Base-by-base conservation (phyloP, 768 basidiomycete species). In the Rhodotorula graminis region DNA sequence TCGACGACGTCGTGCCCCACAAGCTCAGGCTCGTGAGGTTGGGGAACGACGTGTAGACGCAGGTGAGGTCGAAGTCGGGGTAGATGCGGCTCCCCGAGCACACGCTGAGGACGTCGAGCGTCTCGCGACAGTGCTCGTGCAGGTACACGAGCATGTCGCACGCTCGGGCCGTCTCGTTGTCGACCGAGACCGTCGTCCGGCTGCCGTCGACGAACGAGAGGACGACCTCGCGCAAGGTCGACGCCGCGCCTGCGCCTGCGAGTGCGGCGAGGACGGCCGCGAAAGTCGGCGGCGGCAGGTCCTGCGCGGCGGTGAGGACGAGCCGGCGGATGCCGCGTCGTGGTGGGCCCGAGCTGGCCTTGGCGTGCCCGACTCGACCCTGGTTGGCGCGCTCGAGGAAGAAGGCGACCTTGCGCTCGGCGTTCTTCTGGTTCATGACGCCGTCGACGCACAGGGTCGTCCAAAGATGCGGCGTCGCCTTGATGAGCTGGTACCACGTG, bases 141-240 rank as follows among this genome's bases (percentile, higher is more conserved):
- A 72, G 67, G 46, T 68, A 61, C 25, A 42, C 46, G 62, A 72
- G 46, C 37, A 72, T 33, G 23, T 64, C 40, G 44, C 58, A 57
- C 11, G 71, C 46, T 3, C 63, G 59, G 0, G 33, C 23, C 9
- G 44, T 18, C 27, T 72, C 71, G 23, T 23, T 21, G 25, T 61
- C 62, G 47, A 44, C 64, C 37, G 66, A 61, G 27, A 65, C 12
- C 11, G 71, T 72, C 27, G 71, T 68, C 11, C 12, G 57, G 9
- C 37, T 47, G 5, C 71, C 71, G 53, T 72, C 71, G 52, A 68
- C 67, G 67, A 68, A 72, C 11, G 71, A 72, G 42, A 64, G 50
- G 14, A 72, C 71, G 31, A 72, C 62, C n/a, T 67, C 57, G 27
- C 57, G 49, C 14, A 68, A 33, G 7, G 62, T 61, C 16, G 63